Evolutionary conservation across 2,329 filamentous ascomycete species (phyloP).

Genomic region (Fusarium goolgardi): DNA sequence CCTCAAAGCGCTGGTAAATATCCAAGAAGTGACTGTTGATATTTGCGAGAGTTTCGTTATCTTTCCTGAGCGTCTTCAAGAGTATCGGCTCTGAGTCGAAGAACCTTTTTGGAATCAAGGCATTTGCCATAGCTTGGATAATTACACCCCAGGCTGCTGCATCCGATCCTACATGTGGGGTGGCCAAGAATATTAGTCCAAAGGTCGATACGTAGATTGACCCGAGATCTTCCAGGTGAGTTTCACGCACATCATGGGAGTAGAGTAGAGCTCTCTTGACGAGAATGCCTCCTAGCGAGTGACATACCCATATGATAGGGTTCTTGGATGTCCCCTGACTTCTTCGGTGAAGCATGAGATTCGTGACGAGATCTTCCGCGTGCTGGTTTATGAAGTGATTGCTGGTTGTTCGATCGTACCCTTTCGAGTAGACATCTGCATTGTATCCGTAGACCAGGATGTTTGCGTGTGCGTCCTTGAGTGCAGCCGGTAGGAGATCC

Average conservation of each 20-base stretch:
- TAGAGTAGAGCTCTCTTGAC: conserved; percentile 77
- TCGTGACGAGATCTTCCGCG: conserved; percentile 74
- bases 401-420: conserved; percentile 65
- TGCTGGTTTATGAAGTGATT: conserved; percentile 77
- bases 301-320: conserved; percentile 81
- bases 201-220: conserved; percentile 81
- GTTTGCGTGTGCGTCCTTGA: conserved; percentile 69
- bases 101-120: conserved; percentile 72
- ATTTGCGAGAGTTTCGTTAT: conserved; percentile 79
- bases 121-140: conserved; percentile 74
- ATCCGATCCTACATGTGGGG: conserved; percentile 77
- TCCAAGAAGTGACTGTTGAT: conserved; percentile 80
- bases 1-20: conserved; percentile 75
- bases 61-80: conserved; percentile 75
- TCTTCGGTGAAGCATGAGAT: conserved; percentile 71
- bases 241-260: conserved; percentile 69
- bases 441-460: conserved; percentile 81
- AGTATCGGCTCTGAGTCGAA: conserved; percentile 76
- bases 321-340: conserved; percentile 66
- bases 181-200: conserved; percentile 80
- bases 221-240: conserved; percentile 71
- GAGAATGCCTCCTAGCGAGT: conserved; percentile 78
- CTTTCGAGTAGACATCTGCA: conserved; percentile 68
- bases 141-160: conserved; percentile 75
- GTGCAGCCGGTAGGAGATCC: conserved; percentile 71